Evolutionary conservation across 192 early-diverging fungal genomes (phyloP).

Genomic region (Coemansia sp.): DNA sequence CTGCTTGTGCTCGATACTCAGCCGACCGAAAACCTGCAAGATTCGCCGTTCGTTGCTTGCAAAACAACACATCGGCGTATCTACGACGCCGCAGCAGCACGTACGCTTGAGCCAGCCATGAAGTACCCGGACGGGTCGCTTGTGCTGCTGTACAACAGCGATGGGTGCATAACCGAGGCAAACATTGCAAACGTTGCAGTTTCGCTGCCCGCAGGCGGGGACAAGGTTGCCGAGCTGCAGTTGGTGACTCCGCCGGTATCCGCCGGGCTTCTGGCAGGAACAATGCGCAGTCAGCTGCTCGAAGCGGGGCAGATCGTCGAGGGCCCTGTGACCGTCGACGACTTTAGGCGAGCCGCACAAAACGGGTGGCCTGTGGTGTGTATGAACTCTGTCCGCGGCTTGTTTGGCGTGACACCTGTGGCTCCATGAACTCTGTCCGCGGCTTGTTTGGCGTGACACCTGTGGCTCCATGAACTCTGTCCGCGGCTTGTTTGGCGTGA

Average conservation of each 20-base stretch:
- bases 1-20: constrained; percentile 33
- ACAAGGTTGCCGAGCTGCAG: constrained; percentile 9
- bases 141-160: constrained; percentile 37
- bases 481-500: constrained; percentile 31
- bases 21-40: constrained; percentile 11
- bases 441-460: constrained; percentile 26
- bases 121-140: constrained; percentile 16
- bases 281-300: constrained; percentile 38
- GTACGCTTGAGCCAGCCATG: neutral
- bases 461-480: constrained; percentile 19
- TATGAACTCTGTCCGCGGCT: constrained; percentile 53
- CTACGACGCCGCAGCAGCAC: constrained; percentile 22
- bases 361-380: constrained; percentile 45
- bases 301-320: constrained; percentile 28
- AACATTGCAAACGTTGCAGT: constrained; percentile 52
- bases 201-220: neutral
- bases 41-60: constrained; percentile 35
- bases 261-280: constrained; percentile 37
- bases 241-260: constrained; percentile 30
- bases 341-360: constrained; percentile 23
- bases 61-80: constrained; percentile 45
- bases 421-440: constrained; percentile 26
- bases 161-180: constrained; percentile 28
- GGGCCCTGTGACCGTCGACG: constrained; percentile 29
- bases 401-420: constrained; percentile 21